A percentile compares a stretch with the other conserved stretches of the same genome.
These are phyloP conservation scores for Balansia obtecta DNA, from an alignment of 2,329 filamentous ascomycete genomes.

Conservation along the genomic window DNA sequence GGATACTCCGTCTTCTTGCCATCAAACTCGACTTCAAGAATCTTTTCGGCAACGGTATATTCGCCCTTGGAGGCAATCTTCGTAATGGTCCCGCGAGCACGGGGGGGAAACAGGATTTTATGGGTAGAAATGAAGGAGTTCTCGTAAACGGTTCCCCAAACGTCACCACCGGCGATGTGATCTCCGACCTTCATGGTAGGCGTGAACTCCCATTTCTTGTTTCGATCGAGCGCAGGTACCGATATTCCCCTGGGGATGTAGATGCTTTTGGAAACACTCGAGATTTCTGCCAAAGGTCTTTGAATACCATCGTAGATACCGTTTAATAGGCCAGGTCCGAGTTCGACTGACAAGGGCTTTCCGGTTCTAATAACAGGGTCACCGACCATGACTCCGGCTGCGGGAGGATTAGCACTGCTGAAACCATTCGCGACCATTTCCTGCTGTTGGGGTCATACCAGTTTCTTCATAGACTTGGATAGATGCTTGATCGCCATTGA, in stretches of 20 bases:
- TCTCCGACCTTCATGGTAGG: slow-evolving; percentile 89
- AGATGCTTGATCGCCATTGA: slow-evolving; percentile 88
- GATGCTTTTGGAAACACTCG: slow-evolving; percentile 68
- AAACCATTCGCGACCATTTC: background rate
- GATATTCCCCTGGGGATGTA: slow-evolving; percentile 95
- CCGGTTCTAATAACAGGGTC: slow-evolving; percentile 84
- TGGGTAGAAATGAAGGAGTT: slow-evolving; percentile 92
- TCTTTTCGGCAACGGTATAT: slow-evolving; percentile 89
- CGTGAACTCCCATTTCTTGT: slow-evolving; percentile 94
- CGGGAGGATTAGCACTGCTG: background rate
- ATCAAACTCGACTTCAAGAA: slow-evolving; percentile 93
- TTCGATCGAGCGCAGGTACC: slow-evolving; percentile 74
- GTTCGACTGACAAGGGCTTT: slow-evolving; percentile 94
- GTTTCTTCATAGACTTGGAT: slow-evolving; percentile 99
- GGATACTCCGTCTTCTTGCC: slow-evolving; percentile 86
- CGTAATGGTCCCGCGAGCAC: slow-evolving; percentile 84
- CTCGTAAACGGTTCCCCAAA: slow-evolving; percentile 90
- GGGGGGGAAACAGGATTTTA: slow-evolving; percentile 82
- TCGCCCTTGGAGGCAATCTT: slow-evolving; percentile 78
- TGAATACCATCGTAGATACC: slow-evolving; percentile 99
- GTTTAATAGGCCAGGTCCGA: slow-evolving; percentile 93
- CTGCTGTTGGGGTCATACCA: slow-evolving; percentile 39
- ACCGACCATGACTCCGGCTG: slow-evolving; percentile 88
- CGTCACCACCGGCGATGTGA: slow-evolving; percentile 90
- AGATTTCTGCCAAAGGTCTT: slow-evolving; percentile 78